Conservation (phyloP, 2,329 filamentous ascomycete species). For the Scedosporium apiospermum region DNA sequence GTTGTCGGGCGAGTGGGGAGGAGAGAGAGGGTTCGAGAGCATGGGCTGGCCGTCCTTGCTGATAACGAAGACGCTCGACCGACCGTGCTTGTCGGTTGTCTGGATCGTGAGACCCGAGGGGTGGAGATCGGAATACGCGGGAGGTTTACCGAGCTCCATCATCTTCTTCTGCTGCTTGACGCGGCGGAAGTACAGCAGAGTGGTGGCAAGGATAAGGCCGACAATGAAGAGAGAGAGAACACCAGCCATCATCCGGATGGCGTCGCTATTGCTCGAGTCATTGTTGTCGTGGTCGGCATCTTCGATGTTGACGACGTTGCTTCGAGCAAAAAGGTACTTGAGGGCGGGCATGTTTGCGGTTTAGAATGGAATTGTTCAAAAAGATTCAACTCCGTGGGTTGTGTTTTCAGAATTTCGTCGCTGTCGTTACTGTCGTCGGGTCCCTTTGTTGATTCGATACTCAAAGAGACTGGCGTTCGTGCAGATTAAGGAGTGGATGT, state of each 20-base stretch:
- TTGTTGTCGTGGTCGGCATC: constrained; percentile 47
- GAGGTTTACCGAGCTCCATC: constrained; percentile 46
- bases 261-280: constrained; percentile 41
- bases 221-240: constrained; percentile 71
- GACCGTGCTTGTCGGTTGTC: constrained; percentile 39
- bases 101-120: constrained; percentile 47
- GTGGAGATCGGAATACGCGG: constrained; percentile 59
- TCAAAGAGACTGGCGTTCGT: background rate
- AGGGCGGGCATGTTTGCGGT: constrained; percentile 10
- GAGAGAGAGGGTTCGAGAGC: constrained; percentile 64
- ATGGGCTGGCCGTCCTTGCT: constrained; percentile 68
- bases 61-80: constrained; percentile 66
- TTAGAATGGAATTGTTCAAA: background rate
- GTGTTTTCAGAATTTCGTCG: background rate
- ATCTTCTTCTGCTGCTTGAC: constrained; percentile 37
- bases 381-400: background rate
- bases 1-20: constrained; percentile 69
- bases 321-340: constrained; percentile 7
- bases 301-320: constrained; percentile 15
- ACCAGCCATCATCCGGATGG: constrained; percentile 59
- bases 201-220: constrained; percentile 55
- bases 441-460: background rate
- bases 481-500: constrained; percentile 3
- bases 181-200: constrained; percentile 65
- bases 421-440: background rate